These are phyloP conservation scores for Thermomucor indicae-seudaticae DNA, from an alignment of 371 early-diverging fungal genomes.

Conservation along the genomic window DNA sequence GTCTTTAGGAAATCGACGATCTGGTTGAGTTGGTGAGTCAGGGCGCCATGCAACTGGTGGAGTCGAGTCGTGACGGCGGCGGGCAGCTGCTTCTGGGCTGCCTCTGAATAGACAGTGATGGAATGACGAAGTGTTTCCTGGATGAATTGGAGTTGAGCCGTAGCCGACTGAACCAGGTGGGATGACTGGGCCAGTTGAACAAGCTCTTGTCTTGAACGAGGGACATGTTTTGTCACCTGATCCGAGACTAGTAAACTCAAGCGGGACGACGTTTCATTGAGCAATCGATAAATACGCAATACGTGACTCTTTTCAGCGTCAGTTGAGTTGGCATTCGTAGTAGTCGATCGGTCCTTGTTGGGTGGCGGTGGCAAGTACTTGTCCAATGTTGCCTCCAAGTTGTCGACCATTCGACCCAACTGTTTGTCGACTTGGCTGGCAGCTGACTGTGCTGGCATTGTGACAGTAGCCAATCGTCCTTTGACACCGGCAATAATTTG, in stretches of 20 bases:
- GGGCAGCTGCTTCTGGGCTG: constrained; percentile 28
- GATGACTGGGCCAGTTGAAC: constrained; percentile 4
- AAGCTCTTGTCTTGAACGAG: constrained; percentile 31
- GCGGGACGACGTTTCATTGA: constrained; percentile 27
- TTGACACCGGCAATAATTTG: constrained; percentile 21
- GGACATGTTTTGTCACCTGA: constrained; percentile 15
- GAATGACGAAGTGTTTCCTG: constrained; percentile 27
- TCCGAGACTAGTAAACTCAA: constrained; percentile 22
- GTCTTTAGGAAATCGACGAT: constrained; percentile 30
- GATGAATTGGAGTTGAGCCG: constrained; percentile 16
- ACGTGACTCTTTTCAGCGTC: too few relatives aligned
- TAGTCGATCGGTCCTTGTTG: not conserved
- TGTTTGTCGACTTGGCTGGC: constrained; percentile 43
- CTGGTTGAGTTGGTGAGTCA: constrained; percentile 19
- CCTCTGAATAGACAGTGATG: constrained; percentile 21
- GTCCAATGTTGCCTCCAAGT: constrained; percentile 42
- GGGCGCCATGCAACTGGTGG: constrained; percentile 14
- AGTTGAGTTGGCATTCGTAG: constrained; percentile 33
- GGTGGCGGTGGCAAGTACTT: constrained; percentile 42
- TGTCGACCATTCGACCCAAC: constrained; percentile 37
- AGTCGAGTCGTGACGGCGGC: constrained; percentile 17
- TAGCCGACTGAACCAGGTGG: constrained; percentile 17
- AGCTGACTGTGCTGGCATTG: constrained; percentile 39
- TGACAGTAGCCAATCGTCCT: constrained; percentile 34
- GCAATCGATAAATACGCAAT: constrained; percentile 29